Conservation (phyloP, 352 stramenopile species). For the Globisporangium canariense region DNA sequence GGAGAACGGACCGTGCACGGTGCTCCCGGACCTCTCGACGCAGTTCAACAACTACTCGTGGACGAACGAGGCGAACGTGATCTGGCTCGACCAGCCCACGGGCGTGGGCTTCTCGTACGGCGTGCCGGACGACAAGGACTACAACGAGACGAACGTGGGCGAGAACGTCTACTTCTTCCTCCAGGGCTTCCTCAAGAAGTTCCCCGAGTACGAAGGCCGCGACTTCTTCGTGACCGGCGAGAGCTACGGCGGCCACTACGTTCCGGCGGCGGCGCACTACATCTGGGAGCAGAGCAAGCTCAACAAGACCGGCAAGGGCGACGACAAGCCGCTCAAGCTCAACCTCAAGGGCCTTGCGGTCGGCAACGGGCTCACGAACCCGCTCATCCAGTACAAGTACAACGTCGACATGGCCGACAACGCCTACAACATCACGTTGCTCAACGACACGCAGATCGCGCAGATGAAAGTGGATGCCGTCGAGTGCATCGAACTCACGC, state of each 20-base stretch:
- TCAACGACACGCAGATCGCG: slow-evolving; percentile 22
- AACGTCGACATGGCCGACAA: slow-evolving; percentile 57
- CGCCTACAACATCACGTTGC: slow-evolving; percentile 44
- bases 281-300: slow-evolving; percentile 41
- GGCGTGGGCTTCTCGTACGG: slow-evolving; percentile 50
- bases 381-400: slow-evolving; percentile 40
- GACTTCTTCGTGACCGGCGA: slow-evolving; percentile 42
- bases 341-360: slow-evolving; percentile 51
- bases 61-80: slow-evolving; percentile 49
- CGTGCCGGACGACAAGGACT: slow-evolving; percentile 22
- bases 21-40: slow-evolving; percentile 32
- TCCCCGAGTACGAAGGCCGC: slow-evolving; percentile 41
- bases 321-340: slow-evolving; percentile 14
- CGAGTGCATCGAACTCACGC: slow-evolving; percentile 38
- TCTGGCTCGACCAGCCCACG: slow-evolving; percentile 58
- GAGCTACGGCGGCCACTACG: slow-evolving; percentile 36
- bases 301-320: neutral
- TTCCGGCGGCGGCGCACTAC: slow-evolving; percentile 47
- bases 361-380: slow-evolving; percentile 51
- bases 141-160: slow-evolving; percentile 26
- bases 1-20: slow-evolving; percentile 55
- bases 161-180: slow-evolving; percentile 49
- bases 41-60: slow-evolving; percentile 45
- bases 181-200: slow-evolving; percentile 38
- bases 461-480: slow-evolving; percentile 37